A percentile compares a stretch with the other conserved stretches of the same genome.
Conservation (phyloP, 352 stramenopile genomes). For the Globisporangium heterothallicum region DNA sequence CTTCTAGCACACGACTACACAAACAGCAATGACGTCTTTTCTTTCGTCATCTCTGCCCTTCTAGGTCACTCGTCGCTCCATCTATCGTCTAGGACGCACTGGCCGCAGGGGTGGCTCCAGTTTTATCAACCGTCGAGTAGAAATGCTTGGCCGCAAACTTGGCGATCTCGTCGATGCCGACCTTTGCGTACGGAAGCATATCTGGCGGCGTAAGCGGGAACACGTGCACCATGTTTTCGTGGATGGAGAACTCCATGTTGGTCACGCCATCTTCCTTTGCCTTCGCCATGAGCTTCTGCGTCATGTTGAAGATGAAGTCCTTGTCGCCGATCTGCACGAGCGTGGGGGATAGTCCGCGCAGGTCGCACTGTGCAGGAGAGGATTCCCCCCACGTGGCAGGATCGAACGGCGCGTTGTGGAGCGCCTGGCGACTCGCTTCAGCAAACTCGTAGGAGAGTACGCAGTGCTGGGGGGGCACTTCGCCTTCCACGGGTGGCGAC, state of each 20-base stretch:
- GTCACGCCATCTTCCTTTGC: slow-evolving; percentile 25
- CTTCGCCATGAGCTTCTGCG: slow-evolving; percentile 28
- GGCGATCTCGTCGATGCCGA: slow-evolving; percentile 27
- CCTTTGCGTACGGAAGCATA: slow-evolving; percentile 30
- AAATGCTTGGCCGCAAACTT: slow-evolving; percentile 29
- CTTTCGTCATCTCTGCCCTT: neutral
- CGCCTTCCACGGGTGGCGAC: slow-evolving; percentile 11
- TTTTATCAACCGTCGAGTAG: neutral
- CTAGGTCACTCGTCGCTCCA: neutral
- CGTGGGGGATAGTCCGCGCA: slow-evolving; percentile 29
- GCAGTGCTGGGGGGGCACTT: slow-evolving; percentile 21
- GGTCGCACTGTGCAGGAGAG: slow-evolving; percentile 37
- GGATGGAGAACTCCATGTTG: slow-evolving; percentile 41
- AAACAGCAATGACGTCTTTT: too few species aligned
- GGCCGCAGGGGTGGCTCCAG: neutral
- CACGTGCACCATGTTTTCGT: slow-evolving; percentile 31
- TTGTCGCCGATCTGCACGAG: slow-evolving; percentile 36
- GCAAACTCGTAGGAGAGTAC: slow-evolving; percentile 21
- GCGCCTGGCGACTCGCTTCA: slow-evolving; percentile 17
- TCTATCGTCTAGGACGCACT: neutral
- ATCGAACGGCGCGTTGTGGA: slow-evolving; percentile 21
- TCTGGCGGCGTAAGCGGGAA: slow-evolving; percentile 33
- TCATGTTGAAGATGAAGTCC: slow-evolving; percentile 37
- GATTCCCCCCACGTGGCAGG: slow-evolving; percentile 28
- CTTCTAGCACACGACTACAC: too few species aligned